A percentile compares a stretch with the other conserved stretches of the same genome.
Evolutionary conservation across 108 stramenopile species (phyloP).

Genomic region (Fragilariopsis cylindrus): DNA sequence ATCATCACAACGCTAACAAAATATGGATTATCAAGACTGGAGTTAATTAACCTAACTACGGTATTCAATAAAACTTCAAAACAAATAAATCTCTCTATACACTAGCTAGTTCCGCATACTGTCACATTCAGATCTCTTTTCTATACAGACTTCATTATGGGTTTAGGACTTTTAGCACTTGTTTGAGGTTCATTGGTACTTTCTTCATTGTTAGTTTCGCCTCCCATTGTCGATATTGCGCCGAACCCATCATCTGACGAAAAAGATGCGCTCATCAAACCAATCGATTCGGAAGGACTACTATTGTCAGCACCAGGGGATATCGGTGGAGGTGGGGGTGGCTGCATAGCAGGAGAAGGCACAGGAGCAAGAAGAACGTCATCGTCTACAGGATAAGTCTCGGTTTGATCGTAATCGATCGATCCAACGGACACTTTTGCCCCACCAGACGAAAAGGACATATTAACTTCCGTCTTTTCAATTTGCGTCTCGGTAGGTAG

Average conservation of each 20-base stretch:
- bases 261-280: background rate
- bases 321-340: background rate
- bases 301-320: background rate
- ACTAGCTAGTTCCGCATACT: too few relatives aligned
- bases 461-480: slow-evolving; percentile 8
- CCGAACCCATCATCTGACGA: slow-evolving; percentile 7
- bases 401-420: background rate
- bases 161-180: background rate
- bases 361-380: background rate
- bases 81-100: too few relatives aligned
- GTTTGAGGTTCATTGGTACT: too few relatives aligned
- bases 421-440: slow-evolving; percentile 18
- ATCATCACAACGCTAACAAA: too few relatives aligned
- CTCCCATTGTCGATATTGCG: slow-evolving; percentile 5
- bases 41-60: too few relatives aligned
- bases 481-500: slow-evolving; percentile 14
- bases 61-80: too few relatives aligned
- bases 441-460: slow-evolving; percentile 26
- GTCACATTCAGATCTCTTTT: too few relatives aligned
- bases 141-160: background rate
- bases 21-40: too few relatives aligned
- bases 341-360: background rate
- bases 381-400: background rate
- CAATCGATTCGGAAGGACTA: background rate
- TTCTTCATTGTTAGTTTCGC: background rate